These are phyloP conservation scores for Hypholoma fasciculare DNA, from an alignment of 768 basidiomycete genomes.

Conservation along the genomic window DNA sequence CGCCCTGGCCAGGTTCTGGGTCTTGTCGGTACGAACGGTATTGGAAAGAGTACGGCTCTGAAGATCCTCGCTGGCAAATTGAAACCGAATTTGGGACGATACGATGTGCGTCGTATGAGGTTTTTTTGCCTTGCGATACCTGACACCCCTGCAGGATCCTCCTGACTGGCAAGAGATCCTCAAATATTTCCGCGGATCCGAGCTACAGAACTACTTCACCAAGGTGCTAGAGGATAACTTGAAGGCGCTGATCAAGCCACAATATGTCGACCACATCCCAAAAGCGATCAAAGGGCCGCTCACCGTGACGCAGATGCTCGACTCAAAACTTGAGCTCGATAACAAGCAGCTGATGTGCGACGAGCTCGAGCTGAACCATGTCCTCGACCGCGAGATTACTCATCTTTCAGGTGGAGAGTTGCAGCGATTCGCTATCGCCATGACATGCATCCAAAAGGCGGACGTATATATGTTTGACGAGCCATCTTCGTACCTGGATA, in stretches of 20 bases:
- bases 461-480: conserved; percentile 99
- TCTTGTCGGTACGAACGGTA: conserved; percentile 98
- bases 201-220: conserved; percentile 99
- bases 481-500: conserved; percentile 96
- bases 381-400: conserved; percentile 79
- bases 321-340: conserved; percentile 83
- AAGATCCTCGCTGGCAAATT: conserved; percentile 97
- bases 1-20: conserved; percentile 98
- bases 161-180: conserved; percentile 99
- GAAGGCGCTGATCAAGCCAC: conserved; percentile 98
- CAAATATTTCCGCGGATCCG: conserved; percentile 97
- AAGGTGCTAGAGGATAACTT: conserved; percentile 98
- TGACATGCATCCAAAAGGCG: conserved; percentile 92
- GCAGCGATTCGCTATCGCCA: conserved; percentile 97
- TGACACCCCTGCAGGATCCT: conserved; percentile 63
- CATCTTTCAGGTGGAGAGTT: conserved; percentile 96
- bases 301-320: conserved; percentile 90
- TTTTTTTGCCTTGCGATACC: conserved; percentile 1
- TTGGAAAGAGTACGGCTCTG: conserved; percentile 97
- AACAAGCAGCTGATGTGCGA: conserved; percentile 88
- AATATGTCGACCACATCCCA: conserved; percentile 99
- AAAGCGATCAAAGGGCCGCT: conserved; percentile 89
- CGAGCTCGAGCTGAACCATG: conserved; percentile 84
- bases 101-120: conserved; percentile 64
- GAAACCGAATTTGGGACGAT: conserved; percentile 96